Percentiles rank a stretch among this genome's conserved stretches.
phyloP scores from a whole-genome alignment of 495 filamentous ascomycete species.

The Neurospora hispaniola region DNA sequence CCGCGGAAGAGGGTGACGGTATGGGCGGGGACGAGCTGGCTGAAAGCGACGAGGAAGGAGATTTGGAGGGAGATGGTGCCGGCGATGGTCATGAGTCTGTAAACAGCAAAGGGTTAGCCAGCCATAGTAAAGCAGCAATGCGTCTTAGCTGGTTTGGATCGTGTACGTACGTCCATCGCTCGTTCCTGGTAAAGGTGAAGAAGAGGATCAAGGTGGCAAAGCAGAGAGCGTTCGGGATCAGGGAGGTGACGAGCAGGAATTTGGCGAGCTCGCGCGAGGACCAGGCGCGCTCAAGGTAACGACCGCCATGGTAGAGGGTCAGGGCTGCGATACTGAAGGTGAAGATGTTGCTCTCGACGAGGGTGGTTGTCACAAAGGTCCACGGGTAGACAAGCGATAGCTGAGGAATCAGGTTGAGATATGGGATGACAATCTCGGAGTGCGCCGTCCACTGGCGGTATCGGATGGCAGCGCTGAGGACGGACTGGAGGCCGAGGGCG shows the following conservation, averaged over 20 bases:
- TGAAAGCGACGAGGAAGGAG: conserved; percentile 94
- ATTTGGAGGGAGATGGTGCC: conserved; percentile 84
- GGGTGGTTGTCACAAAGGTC: conserved; percentile 76
- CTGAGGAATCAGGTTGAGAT: conserved; percentile 77
- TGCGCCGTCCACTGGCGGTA: conserved; percentile 50
- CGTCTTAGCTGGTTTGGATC: neutral
- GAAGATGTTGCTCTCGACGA: conserved; percentile 90
- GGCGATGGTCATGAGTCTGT: conserved; percentile 65
- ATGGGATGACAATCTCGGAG: conserved; percentile 60
- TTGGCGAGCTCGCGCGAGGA: conserved; percentile 85
- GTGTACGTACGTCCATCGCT: conserved; percentile 54
- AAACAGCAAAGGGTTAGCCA: conserved; percentile 8
- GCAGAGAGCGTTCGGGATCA: conserved; percentile 70
- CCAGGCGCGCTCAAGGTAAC: conserved; percentile 95
- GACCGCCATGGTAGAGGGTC: conserved; percentile 85
- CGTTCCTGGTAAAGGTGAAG: conserved; percentile 58
- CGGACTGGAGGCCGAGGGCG: conserved; percentile 61
- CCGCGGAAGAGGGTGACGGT: conserved; percentile 90
- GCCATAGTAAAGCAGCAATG: conserved; percentile 7
- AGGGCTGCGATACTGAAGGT: conserved; percentile 68
- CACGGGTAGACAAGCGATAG: conserved; percentile 80
- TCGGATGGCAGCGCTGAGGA: conserved; percentile 70
- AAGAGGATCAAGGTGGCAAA: conserved; percentile 63
- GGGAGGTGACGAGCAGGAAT: conserved; percentile 66
- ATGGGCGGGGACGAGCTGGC: conserved; percentile 94